Evolutionary conservation across 495 filamentous ascomycete genomes (phyloP).

Genomic region (Astrothelium subdiscretum): DNA sequence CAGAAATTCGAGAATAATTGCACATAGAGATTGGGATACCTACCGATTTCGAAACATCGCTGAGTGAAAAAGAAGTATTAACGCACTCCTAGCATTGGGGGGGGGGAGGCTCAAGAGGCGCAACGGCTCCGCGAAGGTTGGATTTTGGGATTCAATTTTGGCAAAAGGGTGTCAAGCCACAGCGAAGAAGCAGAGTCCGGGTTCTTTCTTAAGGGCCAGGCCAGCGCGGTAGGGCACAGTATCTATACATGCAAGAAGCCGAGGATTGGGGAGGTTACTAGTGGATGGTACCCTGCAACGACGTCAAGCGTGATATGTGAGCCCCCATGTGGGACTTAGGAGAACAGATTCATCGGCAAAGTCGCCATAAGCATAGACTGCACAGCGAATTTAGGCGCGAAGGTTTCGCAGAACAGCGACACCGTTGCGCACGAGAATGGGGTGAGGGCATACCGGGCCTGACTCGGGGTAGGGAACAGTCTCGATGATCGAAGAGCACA

Average conservation of each 20-base stretch:
- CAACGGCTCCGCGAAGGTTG: conserved; percentile 14
- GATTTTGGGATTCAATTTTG: conserved; percentile 8
- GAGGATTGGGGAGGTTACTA: background rate
- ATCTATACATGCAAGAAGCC: conserved; percentile 2
- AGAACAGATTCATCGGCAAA: background rate
- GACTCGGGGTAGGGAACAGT: conserved; percentile 1
- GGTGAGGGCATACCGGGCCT: background rate
- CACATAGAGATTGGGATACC: background rate
- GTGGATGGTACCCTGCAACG: conserved; percentile 1
- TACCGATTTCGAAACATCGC: conserved; percentile 33
- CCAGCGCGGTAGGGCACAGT: background rate
- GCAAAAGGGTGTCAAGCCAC: conserved; percentile 2
- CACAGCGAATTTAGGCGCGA: background rate
- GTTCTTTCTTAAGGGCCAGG: conserved; percentile 1
- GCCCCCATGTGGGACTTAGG: background rate
- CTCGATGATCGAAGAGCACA: background rate
- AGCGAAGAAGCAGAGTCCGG: background rate
- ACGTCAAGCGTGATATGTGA: background rate
- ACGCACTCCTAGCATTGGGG: background rate
- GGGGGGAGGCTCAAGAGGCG: conserved; percentile 2
- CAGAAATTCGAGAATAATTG: conserved; percentile 1
- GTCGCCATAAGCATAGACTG: background rate
- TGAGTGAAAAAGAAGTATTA: conserved; percentile 5
- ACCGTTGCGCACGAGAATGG: background rate
- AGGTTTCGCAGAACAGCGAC: background rate